Percentiles rank a stretch among this genome's conserved stretches.
These are phyloP conservation scores for Puccinia novopanici DNA, from an alignment of 1,284 basidiomycete species.

Conservation along the genomic window DNA sequence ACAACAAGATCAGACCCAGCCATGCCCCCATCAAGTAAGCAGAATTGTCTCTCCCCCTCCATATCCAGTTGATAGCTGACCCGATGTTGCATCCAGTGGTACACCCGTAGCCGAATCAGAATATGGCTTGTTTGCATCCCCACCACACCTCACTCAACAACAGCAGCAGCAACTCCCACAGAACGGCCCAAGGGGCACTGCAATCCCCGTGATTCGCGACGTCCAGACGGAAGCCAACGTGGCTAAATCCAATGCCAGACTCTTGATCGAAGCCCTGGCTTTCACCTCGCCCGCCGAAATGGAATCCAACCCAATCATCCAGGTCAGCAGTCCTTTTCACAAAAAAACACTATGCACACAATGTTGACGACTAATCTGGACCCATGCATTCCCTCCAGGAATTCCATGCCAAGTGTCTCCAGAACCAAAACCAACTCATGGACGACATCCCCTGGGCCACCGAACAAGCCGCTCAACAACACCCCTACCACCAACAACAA, in stretches of 20 bases:
- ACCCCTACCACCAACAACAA: slow-evolving; percentile 45
- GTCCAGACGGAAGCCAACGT: slow-evolving; percentile 76
- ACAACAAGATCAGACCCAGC: slow-evolving; percentile 43
- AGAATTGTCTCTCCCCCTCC: background rate
- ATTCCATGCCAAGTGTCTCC: slow-evolving; percentile 70
- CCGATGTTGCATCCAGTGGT: slow-evolving; percentile 1
- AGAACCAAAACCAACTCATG: slow-evolving; percentile 72
- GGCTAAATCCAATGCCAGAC: slow-evolving; percentile 69
- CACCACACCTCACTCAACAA: background rate
- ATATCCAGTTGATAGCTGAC: background rate
- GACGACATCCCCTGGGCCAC: slow-evolving; percentile 78
- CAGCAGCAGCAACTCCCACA: background rate
- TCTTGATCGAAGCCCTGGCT: slow-evolving; percentile 69
- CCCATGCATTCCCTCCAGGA: slow-evolving; percentile 63
- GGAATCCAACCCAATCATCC: slow-evolving; percentile 66
- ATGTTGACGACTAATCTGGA: too few relatives aligned
- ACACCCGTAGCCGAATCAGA: slow-evolving; percentile 15
- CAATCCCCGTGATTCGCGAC: slow-evolving; percentile 73
- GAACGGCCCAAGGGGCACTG: background rate
- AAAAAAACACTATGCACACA: too few relatives aligned
- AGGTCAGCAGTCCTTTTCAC: slow-evolving; percentile 62
- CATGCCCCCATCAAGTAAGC: slow-evolving; percentile 30
- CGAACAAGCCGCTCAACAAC: slow-evolving; percentile 71
- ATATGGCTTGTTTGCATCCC: slow-evolving; percentile 5
- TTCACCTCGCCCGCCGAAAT: slow-evolving; percentile 70